A percentile compares a stretch with the other conserved stretches of the same genome.
These are phyloP conservation scores for Lactarius psammicola DNA, from an alignment of 768 basidiomycete species.

Conservation along the genomic window DNA sequence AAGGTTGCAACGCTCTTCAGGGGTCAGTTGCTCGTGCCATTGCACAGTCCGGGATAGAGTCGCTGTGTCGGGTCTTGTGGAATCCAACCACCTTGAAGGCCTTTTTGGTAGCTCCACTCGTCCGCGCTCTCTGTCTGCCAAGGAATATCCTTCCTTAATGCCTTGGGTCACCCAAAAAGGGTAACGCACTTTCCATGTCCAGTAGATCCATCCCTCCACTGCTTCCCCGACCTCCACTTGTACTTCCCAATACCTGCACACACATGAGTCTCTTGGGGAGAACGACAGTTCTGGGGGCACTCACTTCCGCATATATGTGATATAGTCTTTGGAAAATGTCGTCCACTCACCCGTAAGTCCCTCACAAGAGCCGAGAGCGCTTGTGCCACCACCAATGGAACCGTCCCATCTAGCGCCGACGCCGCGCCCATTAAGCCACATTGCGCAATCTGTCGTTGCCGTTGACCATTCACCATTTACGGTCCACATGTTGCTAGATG, in stretches of 20 bases:
- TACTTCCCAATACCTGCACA: slow-evolving; percentile 68
- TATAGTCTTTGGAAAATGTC: slow-evolving; percentile 62
- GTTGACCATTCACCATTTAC: slow-evolving; percentile 80
- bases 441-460: slow-evolving; percentile 70
- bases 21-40: slow-evolving; percentile 1
- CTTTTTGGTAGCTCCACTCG: slow-evolving; percentile 76
- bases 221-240: slow-evolving; percentile 74
- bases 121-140: slow-evolving; percentile 61
- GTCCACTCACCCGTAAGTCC: slow-evolving; percentile 59
- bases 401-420: slow-evolving; percentile 71
- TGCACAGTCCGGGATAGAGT: slow-evolving; percentile 62
- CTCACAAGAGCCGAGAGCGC: slow-evolving; percentile 58
- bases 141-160: neutral
- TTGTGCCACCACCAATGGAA: slow-evolving; percentile 44
- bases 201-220: slow-evolving; percentile 70
- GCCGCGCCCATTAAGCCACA: slow-evolving; percentile 77
- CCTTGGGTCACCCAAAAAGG: no score
- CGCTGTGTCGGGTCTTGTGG: slow-evolving; percentile 66
- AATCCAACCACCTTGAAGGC: slow-evolving; percentile 75
- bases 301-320: slow-evolving; percentile 57
- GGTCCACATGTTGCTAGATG: slow-evolving; percentile 63
- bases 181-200: slow-evolving; percentile 70
- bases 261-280: neutral
- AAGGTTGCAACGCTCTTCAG: neutral
- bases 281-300: slow-evolving; percentile 30